phyloP scores from a whole-genome alignment of 805 yeast species.

The Aciculoconidium aculeatum region DNA sequence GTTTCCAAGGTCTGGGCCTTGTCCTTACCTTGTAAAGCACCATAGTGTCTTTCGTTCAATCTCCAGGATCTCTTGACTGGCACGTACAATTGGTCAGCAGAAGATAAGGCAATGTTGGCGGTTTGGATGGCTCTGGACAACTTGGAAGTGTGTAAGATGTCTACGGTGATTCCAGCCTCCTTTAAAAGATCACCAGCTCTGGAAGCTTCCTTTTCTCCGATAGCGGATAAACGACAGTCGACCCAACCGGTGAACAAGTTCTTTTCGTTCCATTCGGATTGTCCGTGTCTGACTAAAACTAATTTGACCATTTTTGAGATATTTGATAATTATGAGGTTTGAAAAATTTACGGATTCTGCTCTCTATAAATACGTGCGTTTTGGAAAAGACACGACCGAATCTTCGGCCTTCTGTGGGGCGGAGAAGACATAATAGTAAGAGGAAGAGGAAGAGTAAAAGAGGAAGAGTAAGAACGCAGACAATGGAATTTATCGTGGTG shows the following conservation, averaged over 20 bases:
- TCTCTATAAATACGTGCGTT: conserved; percentile 1
- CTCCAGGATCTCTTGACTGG: conserved; percentile 96
- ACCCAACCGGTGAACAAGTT: conserved; percentile 99
- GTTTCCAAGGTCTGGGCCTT: conserved; percentile 86
- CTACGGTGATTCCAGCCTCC: conserved; percentile 82
- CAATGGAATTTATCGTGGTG: no score
- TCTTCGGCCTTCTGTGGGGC: conserved; percentile 10
- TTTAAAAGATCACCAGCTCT: conserved; percentile 90
- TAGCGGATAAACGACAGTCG: conserved; percentile 77
- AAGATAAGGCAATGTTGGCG: conserved; percentile 87
- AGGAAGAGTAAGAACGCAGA: no score
- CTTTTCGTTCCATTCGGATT: conserved; percentile 98
- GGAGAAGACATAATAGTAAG: no score
- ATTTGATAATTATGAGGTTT: conserved; percentile 3
- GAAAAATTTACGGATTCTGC: conserved; percentile 3
- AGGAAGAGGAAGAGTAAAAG: no score
- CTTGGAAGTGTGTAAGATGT: conserved; percentile 83
- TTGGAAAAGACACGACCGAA: conserved; percentile 3
- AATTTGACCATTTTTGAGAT: conserved; percentile 47
- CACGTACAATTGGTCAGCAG: conserved; percentile 84
- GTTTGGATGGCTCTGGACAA: conserved; percentile 95
- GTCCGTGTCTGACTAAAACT: conserved; percentile 96
- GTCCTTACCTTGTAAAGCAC: conserved; percentile 98
- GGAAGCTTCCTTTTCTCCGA: conserved; percentile 85
- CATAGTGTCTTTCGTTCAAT: conserved; percentile 98